Conservation (phyloP, 441 rosid genomes). For the Euphorbia corollata region DNA sequence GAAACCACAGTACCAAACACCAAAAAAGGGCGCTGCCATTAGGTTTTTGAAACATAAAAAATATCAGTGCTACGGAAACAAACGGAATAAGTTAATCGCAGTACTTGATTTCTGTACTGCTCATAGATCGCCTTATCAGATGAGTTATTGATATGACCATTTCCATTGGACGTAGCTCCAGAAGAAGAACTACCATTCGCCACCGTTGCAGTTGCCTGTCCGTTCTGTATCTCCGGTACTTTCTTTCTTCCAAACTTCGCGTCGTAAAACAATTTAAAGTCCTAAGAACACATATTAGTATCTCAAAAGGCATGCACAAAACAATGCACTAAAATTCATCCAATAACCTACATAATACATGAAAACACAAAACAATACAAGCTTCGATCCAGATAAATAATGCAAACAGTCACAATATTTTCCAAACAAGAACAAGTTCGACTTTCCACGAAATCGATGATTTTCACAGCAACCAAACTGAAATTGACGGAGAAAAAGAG, state of each 20-base stretch:
- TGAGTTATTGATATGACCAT: constrained; percentile 36
- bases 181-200: constrained; percentile 29
- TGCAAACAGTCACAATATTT: not conserved
- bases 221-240: constrained; percentile 33
- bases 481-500: not conserved
- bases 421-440: not conserved
- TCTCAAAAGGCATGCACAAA: constrained; percentile 23
- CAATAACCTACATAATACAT: constrained; percentile 7
- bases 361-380: not conserved
- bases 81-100: not conserved
- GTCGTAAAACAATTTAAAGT: constrained; percentile 66
- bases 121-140: constrained; percentile 59
- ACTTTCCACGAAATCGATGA: too few species aligned
- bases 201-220: constrained; percentile 31
- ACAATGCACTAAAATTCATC: not conserved
- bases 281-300: constrained; percentile 44
- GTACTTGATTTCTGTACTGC: constrained; percentile 51
- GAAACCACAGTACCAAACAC: not conserved
- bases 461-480: constrained; percentile 12
- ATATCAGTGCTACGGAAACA: not conserved
- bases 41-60: not conserved
- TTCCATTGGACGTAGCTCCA: constrained; percentile 25
- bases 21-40: not conserved
- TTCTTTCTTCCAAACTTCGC: constrained; percentile 89
- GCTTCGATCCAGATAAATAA: constrained; percentile 2